Evolutionary conservation across 768 basidiomycete genomes (phyloP).

Genomic region (Basidioascus undulatus): DNA sequence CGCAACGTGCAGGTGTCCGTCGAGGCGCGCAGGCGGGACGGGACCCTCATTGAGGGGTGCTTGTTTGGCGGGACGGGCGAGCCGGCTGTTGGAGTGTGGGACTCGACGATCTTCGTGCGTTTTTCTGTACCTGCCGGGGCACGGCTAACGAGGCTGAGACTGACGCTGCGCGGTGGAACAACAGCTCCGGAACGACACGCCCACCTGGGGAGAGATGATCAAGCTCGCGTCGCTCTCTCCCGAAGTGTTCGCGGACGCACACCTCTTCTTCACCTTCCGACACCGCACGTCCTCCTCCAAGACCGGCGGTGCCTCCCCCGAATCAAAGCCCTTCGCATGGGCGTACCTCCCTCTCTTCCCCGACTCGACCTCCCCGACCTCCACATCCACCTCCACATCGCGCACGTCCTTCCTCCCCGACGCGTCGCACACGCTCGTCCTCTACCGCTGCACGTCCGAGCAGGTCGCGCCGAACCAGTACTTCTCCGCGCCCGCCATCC

Average conservation of each 20-base stretch:
- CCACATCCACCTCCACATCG: no score
- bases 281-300: constrained; percentile 30
- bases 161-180: no score
- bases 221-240: constrained; percentile 55
- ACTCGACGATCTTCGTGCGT: constrained; percentile 58
- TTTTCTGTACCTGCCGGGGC: not conserved
- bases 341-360: constrained; percentile 73
- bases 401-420: constrained; percentile 62
- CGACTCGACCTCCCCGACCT: no score
- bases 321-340: constrained; percentile 48
- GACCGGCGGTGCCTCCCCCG: constrained; percentile 16
- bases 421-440: constrained; percentile 57
- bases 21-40: constrained; percentile 59
- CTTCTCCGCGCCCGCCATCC: constrained; percentile 39
- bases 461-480: constrained; percentile 46
- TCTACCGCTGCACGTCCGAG: constrained; percentile 26
- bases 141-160: no score
- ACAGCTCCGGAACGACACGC: no score
- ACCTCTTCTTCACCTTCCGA: constrained; percentile 83
- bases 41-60: constrained; percentile 38
- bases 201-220: constrained; percentile 76
- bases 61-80: constrained; percentile 74
- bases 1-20: constrained; percentile 70
- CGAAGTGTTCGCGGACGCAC: constrained; percentile 47
- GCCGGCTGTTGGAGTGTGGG: constrained; percentile 48